A percentile compares a stretch with the other conserved stretches of the same genome.
Evolutionary conservation across 2,329 filamentous ascomycete species (phyloP).

Genomic region (Phialophora tarda): DNA sequence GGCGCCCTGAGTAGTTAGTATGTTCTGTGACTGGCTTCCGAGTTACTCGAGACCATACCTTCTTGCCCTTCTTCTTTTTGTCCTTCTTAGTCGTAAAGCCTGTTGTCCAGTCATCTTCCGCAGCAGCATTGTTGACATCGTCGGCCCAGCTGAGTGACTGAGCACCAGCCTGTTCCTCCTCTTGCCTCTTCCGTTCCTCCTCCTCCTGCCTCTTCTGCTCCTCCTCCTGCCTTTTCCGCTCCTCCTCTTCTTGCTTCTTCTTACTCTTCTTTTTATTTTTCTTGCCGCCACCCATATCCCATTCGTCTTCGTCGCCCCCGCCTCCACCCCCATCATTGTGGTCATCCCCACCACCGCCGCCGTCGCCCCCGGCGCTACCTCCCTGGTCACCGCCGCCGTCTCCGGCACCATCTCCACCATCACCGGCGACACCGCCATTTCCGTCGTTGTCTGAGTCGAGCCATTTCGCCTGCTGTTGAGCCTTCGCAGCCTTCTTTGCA

Average conservation of each 20-base stretch:
- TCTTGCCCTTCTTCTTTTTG: slow-evolving; percentile 62
- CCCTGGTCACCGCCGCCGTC: slow-evolving; percentile 44
- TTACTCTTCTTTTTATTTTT: slow-evolving; percentile 46
- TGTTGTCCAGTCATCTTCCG: slow-evolving; percentile 59
- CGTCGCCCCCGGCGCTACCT: slow-evolving; percentile 40
- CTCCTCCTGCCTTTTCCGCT: slow-evolving; percentile 43
- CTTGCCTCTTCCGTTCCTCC: slow-evolving; percentile 45
- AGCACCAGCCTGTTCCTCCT: slow-evolving; percentile 43
- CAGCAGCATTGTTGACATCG: slow-evolving; percentile 48
- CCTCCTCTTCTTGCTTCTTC: slow-evolving; percentile 44
- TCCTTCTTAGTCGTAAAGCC: slow-evolving; percentile 53
- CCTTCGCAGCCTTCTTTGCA: slow-evolving; percentile 59
- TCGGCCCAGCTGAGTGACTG: slow-evolving; percentile 54
- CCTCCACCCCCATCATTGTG: slow-evolving; percentile 51
- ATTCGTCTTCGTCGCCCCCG: slow-evolving; percentile 50
- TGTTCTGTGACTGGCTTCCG: background rate
- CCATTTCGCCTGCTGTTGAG: slow-evolving; percentile 51
- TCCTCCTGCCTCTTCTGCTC: slow-evolving; percentile 44
- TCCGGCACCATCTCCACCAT: slow-evolving; percentile 45
- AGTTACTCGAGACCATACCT: slow-evolving; percentile 48
- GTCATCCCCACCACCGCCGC: slow-evolving; percentile 44
- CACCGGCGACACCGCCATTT: slow-evolving; percentile 46
- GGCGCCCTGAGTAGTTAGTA: slow-evolving; percentile 38
- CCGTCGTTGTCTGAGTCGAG: slow-evolving; percentile 55
- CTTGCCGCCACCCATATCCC: slow-evolving; percentile 46